A percentile compares a stretch with the other conserved stretches of the same genome.
phyloP scores from a whole-genome alignment of 2,329 filamentous ascomycete genomes.

The Ascomycota sp. region DNA sequence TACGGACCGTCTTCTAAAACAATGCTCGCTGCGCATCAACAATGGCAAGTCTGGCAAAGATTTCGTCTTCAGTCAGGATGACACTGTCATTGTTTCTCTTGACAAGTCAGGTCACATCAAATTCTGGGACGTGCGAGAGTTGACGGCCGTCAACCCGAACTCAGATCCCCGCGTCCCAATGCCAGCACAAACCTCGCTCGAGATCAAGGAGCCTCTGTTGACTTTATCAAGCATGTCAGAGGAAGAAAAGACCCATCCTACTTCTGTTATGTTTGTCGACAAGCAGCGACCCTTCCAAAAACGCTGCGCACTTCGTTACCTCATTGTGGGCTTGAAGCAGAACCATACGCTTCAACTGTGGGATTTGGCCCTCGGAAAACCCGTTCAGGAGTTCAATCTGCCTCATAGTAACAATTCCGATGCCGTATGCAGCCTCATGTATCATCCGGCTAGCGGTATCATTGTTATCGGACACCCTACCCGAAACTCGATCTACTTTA shows the following conservation, averaged over 20 bases:
- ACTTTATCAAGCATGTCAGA: slow-evolving; percentile 74
- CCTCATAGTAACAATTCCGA: slow-evolving; percentile 92
- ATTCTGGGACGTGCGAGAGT: slow-evolving; percentile 88
- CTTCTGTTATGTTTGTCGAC: slow-evolving; percentile 86
- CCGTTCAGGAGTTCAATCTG: slow-evolving; percentile 90
- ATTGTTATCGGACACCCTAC: slow-evolving; percentile 91
- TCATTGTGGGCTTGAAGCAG: slow-evolving; percentile 96
- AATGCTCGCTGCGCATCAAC: slow-evolving; percentile 81
- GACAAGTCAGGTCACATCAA: slow-evolving; percentile 93
- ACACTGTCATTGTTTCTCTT: slow-evolving; percentile 80
- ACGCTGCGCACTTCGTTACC: slow-evolving; percentile 74
- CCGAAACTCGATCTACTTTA: slow-evolving; percentile 91
- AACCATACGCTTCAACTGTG: slow-evolving; percentile 97
- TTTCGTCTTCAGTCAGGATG: slow-evolving; percentile 93
- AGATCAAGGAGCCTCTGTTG: slow-evolving; percentile 71
- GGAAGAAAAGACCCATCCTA: slow-evolving; percentile 88
- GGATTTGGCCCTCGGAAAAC: slow-evolving; percentile 88
- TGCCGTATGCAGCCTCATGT: slow-evolving; percentile 92
- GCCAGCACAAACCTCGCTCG: slow-evolving; percentile 38
- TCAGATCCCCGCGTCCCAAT: slow-evolving; percentile 28
- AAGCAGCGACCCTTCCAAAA: slow-evolving; percentile 88
- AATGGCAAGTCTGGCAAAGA: slow-evolving; percentile 97
- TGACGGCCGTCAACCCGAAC: slow-evolving; percentile 35
- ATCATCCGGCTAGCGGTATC: slow-evolving; percentile 81
- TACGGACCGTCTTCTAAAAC: slow-evolving; percentile 68